Evolutionary conservation across 1,284 basidiomycete genomes (phyloP).

Genomic region (Ceratobasidium theobromae): DNA sequence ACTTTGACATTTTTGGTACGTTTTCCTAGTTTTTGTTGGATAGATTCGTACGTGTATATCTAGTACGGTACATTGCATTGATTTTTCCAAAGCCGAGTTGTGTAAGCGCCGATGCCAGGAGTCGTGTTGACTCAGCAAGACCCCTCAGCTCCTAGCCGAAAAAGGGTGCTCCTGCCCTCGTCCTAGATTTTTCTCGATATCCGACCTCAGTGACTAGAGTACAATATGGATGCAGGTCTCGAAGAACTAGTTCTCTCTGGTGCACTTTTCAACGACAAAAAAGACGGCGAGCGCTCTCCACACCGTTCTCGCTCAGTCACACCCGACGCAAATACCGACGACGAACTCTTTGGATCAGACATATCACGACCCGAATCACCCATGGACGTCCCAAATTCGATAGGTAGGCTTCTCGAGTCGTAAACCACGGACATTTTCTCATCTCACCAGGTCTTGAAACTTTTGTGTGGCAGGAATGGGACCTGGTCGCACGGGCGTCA

Average conservation of each 20-base stretch:
- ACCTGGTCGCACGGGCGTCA: constrained; percentile 78
- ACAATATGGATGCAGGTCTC: constrained; percentile 41
- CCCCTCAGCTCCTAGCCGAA: too few species aligned
- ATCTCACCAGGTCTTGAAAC: constrained; percentile 9
- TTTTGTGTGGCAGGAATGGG: constrained; percentile 59
- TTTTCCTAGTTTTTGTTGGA: too few species aligned
- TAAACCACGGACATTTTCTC: constrained; percentile 36
- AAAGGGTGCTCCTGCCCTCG: too few species aligned
- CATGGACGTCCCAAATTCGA: constrained; percentile 36
- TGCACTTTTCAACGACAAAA: constrained; percentile 60
- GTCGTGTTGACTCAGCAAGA: too few species aligned
- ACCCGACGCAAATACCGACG: constrained; percentile 52
- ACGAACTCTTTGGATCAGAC: constrained; percentile 47
- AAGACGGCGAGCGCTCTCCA: constrained; percentile 49
- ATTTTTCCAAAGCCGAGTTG: too few species aligned
- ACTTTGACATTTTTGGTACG: too few species aligned
- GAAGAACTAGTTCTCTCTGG: constrained; percentile 79
- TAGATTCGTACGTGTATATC: too few species aligned
- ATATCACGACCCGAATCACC: constrained; percentile 19
- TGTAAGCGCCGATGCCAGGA: too few species aligned
- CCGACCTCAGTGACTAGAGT: too few species aligned
- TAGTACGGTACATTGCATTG: too few species aligned
- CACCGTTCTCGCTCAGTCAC: constrained; percentile 56
- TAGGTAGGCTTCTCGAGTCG: constrained; percentile 39
- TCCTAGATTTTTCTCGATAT: too few species aligned